Conservation (phyloP, 2,329 filamentous ascomycete genomes). For the Ophiocordyceps polyrhachis-furcata region DNA sequence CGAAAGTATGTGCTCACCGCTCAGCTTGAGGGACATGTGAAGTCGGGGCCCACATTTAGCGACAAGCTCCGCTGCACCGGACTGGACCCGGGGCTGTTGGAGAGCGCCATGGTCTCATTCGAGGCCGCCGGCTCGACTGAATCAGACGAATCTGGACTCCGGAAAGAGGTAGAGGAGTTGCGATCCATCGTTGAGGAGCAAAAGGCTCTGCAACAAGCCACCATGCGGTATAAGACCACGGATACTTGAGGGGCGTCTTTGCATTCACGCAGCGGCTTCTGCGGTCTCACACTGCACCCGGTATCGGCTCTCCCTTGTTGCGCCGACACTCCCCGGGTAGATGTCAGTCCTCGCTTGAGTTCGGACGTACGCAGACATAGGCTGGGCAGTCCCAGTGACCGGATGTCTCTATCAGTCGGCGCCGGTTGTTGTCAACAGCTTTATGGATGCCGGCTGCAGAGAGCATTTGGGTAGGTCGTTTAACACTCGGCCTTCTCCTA, state of each 20-base stretch:
- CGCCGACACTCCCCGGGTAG: too few species aligned
- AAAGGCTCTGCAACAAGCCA: constrained; percentile 10
- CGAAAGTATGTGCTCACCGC: constrained; percentile 46
- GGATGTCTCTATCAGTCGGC: too few species aligned
- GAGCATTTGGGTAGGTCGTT: too few species aligned
- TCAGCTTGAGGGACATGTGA: constrained; percentile 33
- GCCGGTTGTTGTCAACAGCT: too few species aligned
- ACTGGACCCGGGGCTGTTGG: constrained; percentile 26
- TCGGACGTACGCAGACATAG: too few species aligned
- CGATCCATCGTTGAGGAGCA: constrained; percentile 26
- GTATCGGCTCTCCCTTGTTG: too few species aligned
- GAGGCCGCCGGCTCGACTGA: constrained; percentile 7
- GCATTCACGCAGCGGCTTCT: not conserved
- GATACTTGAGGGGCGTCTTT: not conserved
- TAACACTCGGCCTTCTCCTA: too few species aligned
- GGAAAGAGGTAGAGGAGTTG: constrained; percentile 24
- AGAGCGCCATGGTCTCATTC: constrained; percentile 30
- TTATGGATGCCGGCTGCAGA: too few species aligned
- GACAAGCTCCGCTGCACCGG: constrained; percentile 27
- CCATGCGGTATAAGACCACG: constrained; percentile 1
- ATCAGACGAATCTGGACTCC: constrained; percentile 1
- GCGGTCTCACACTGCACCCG: too few species aligned
- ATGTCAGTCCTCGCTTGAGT: too few species aligned
- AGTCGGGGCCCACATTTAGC: constrained; percentile 22
- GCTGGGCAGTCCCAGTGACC: too few species aligned